These are phyloP conservation scores for Kickxella alabastrina DNA, from an alignment of 192 early-diverging fungal species.

Conservation along the genomic window DNA sequence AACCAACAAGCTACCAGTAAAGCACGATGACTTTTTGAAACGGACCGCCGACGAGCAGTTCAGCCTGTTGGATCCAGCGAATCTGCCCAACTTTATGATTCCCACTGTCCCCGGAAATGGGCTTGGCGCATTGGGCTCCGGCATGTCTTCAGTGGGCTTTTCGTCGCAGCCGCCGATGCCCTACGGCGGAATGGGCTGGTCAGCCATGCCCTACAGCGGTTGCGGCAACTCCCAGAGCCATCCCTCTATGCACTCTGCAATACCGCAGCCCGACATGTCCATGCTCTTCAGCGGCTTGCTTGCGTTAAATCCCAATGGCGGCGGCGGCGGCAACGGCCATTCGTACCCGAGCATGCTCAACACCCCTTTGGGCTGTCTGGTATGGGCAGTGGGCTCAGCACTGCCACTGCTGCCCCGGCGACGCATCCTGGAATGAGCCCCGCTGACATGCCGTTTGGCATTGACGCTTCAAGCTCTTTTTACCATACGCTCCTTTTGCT, in stretches of 20 bases:
- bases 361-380: slow-evolving; percentile 8
- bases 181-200: slow-evolving; percentile 1
- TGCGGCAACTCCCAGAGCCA: slow-evolving; percentile 3
- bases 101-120: slow-evolving; percentile 11
- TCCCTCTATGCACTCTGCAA: background rate
- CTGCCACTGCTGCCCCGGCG: background rate
- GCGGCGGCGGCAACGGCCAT: background rate
- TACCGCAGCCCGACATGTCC: slow-evolving; percentile 15
- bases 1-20: slow-evolving; percentile 47
- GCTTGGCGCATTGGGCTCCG: slow-evolving; percentile 1
- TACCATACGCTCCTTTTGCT: slow-evolving; percentile 34
- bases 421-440: slow-evolving; percentile 2
- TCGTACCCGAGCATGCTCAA: slow-evolving; percentile 9
- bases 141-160: background rate
- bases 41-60: slow-evolving; percentile 35
- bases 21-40: slow-evolving; percentile 36
- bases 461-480: slow-evolving; percentile 12
- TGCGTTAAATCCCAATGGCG: slow-evolving; percentile 1
- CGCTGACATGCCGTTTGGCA: slow-evolving; percentile 6
- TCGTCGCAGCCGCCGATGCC: slow-evolving; percentile 1
- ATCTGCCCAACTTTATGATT: slow-evolving; percentile 45
- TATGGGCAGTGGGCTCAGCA: background rate
- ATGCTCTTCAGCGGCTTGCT: slow-evolving; percentile 29
- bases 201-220: slow-evolving; percentile 7
- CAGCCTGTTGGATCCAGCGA: slow-evolving; percentile 38